Evolutionary conservation across 257 asterid species (phyloP).

Genomic region (Solanum neorickii): DNA sequence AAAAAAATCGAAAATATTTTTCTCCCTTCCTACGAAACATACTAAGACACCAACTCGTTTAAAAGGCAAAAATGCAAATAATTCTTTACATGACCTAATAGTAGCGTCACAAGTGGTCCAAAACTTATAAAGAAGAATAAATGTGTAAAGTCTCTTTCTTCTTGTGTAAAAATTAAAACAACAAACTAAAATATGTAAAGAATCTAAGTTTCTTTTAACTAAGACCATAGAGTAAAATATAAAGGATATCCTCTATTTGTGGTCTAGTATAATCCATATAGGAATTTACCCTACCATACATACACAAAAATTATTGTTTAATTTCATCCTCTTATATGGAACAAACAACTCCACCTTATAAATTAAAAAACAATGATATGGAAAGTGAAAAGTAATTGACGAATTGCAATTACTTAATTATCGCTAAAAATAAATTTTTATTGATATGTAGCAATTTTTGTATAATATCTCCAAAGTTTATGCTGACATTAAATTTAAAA

Average conservation of each 20-base stretch:
- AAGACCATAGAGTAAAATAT: background rate
- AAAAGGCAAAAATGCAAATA: background rate
- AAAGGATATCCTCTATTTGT: background rate
- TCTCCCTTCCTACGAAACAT: background rate
- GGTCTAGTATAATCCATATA: background rate
- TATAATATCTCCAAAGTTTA: accelerated
- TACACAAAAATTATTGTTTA: background rate
- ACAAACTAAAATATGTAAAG: background rate
- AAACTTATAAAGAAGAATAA: background rate
- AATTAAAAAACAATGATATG: background rate
- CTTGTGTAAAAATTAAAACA: background rate
- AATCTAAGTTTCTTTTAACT: background rate
- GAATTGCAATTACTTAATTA: too few relatives aligned
- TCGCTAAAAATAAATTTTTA: too few relatives aligned
- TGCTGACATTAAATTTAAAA: accelerated
- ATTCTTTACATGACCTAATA: background rate
- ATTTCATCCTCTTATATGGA: background rate
- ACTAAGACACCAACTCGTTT: background rate
- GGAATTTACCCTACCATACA: background rate
- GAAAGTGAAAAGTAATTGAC: background rate
- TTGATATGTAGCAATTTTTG: accelerated
- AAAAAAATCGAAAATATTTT: too few relatives aligned
- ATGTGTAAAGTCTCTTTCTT: background rate
- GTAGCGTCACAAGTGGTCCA: background rate
- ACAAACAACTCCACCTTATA: background rate